These are phyloP conservation scores for Penicillium nucicola DNA, from an alignment of 495 filamentous ascomycete species.

Conservation along the genomic window DNA sequence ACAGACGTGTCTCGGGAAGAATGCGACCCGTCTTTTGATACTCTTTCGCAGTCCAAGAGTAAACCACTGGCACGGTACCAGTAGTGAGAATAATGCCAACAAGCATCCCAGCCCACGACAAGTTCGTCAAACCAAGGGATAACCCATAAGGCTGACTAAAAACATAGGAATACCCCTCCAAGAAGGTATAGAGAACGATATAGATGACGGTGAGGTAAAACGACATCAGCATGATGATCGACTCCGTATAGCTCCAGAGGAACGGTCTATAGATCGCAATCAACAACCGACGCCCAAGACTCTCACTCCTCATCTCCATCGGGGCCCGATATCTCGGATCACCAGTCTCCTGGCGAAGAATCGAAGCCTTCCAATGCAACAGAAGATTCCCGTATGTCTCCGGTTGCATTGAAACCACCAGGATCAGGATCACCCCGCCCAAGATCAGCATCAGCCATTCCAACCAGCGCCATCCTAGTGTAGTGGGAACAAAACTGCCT, in stretches of 20 bases:
- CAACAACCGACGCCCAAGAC: slow-evolving; percentile 23
- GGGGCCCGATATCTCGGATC: slow-evolving; percentile 36
- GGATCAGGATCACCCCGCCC: slow-evolving; percentile 30
- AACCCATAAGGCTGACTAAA: slow-evolving; percentile 54
- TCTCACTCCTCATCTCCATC: slow-evolving; percentile 31
- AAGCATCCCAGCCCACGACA: slow-evolving; percentile 54
- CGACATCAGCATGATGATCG: slow-evolving; percentile 46
- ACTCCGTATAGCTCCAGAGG: slow-evolving; percentile 30
- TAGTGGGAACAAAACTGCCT: slow-evolving; percentile 28
- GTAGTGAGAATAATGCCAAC: slow-evolving; percentile 48
- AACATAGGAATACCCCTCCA: slow-evolving; percentile 58
- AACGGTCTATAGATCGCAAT: slow-evolving; percentile 39
- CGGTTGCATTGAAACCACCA: slow-evolving; percentile 38
- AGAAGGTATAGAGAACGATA: slow-evolving; percentile 59
- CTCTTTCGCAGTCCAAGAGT: slow-evolving; percentile 18
- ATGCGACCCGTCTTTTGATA: neutral
- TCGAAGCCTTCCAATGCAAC: slow-evolving; percentile 42
- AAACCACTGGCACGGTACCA: slow-evolving; percentile 45
- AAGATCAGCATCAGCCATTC: slow-evolving; percentile 47
- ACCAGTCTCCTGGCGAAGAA: slow-evolving; percentile 38
- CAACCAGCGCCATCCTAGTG: slow-evolving; percentile 42
- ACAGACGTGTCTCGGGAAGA: neutral
- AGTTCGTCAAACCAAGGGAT: slow-evolving; percentile 44
- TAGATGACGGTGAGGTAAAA: slow-evolving; percentile 58
- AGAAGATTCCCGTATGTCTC: slow-evolving; percentile 47